These are phyloP conservation scores for Biscutella auriculata DNA, from an alignment of 441 rosid species.

Conservation along the genomic window DNA sequence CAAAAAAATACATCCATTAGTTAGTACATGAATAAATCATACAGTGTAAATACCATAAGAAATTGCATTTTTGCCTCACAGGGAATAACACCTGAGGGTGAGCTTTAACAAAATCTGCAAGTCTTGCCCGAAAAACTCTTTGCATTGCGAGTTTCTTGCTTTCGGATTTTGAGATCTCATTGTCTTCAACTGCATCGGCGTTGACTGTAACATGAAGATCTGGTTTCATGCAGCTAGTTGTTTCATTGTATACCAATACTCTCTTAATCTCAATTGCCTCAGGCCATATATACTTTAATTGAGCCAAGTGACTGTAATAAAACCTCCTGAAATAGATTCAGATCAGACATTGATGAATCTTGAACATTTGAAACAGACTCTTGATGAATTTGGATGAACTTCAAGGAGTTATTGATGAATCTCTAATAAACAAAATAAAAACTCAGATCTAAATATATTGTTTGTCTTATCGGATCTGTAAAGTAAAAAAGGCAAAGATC, in stretches of 20 bases:
- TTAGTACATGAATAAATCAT: not conserved
- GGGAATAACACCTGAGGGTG: constrained; percentile 48
- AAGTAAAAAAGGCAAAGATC: not conserved
- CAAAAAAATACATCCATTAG: not conserved
- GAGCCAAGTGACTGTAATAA: constrained; percentile 54
- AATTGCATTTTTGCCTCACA: not conserved
- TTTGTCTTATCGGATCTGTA: constrained; percentile 2
- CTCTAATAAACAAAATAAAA: not conserved
- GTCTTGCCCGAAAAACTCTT: constrained; percentile 47
- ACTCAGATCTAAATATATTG: not conserved
- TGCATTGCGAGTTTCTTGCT: constrained; percentile 34
- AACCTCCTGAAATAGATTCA: constrained; percentile 53
- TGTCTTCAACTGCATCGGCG: constrained; percentile 35
- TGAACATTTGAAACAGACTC: not conserved
- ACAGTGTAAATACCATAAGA: not conserved
- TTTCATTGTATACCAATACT: constrained; percentile 47
- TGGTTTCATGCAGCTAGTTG: constrained; percentile 64
- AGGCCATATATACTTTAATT: constrained; percentile 57
- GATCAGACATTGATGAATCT: not conserved
- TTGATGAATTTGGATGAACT: not conserved
- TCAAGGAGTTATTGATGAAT: not conserved
- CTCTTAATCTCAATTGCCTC: constrained; percentile 62
- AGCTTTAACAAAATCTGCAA: constrained; percentile 37
- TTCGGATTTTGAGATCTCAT: constrained; percentile 22
- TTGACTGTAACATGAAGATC: constrained; percentile 54